Conservation (phyloP, 768 basidiomycete species). For the Kwoniella botswanensis region DNA sequence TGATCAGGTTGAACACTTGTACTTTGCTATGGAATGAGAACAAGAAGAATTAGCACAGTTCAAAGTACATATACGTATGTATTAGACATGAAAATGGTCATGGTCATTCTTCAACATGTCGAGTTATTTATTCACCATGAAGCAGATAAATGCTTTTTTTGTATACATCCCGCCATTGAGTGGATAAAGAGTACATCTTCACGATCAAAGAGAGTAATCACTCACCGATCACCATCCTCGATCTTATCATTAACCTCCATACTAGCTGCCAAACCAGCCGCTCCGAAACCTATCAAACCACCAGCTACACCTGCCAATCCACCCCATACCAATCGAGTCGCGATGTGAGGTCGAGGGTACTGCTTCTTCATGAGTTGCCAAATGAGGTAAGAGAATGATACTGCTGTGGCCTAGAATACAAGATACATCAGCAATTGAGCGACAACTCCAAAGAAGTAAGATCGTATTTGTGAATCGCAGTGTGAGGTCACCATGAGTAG, state of each 20-base stretch:
- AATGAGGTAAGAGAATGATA: constrained; percentile 18
- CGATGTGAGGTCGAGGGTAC: constrained; percentile 22
- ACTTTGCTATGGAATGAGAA: constrained; percentile 13
- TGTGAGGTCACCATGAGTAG: not conserved
- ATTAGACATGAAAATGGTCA: not conserved
- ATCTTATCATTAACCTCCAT: constrained; percentile 31
- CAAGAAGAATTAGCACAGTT: not conserved
- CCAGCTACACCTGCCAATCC: constrained; percentile 16
- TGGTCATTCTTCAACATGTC: not conserved
- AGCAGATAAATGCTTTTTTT: no score
- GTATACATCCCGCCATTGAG: no score
- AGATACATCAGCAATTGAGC: not conserved
- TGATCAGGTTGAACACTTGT: constrained; percentile 22
- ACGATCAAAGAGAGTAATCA: not conserved
- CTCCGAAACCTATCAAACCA: constrained; percentile 26
- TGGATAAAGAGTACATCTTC: not conserved
- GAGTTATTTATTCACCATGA: not conserved
- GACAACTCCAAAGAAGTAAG: not conserved
- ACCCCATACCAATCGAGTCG: constrained; percentile 23
- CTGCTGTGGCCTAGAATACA: constrained; percentile 9
- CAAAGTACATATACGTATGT: not conserved
- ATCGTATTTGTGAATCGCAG: no score
- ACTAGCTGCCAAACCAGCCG: constrained; percentile 24
- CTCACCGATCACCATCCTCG: constrained; percentile 28
- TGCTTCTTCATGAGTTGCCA: constrained; percentile 30